phyloP scores from a whole-genome alignment of 805 yeast species.

The Cyberlindnera xylosilytica region DNA sequence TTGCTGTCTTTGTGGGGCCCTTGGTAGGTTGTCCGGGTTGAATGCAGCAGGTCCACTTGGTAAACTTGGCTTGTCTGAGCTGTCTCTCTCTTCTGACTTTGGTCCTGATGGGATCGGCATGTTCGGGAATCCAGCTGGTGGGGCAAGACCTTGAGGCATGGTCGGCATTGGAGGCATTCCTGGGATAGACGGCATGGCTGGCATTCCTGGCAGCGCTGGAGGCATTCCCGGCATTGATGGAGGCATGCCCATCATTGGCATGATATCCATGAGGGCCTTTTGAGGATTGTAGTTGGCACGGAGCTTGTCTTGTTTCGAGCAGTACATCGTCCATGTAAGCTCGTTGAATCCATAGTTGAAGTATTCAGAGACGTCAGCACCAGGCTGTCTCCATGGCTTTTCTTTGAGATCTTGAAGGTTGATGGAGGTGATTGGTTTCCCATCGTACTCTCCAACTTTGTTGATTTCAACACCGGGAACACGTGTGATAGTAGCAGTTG shows the following conservation, averaged over 20 bases:
- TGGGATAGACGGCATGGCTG: slow-evolving; percentile 6
- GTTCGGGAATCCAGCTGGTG: slow-evolving; percentile 5
- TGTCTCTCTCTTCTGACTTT: neutral
- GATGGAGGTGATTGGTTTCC: slow-evolving; percentile 77
- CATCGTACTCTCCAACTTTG: slow-evolving; percentile 70
- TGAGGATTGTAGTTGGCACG: slow-evolving; percentile 81
- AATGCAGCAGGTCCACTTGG: slow-evolving; percentile 8
- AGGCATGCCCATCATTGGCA: slow-evolving; percentile 35
- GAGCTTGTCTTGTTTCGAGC: slow-evolving; percentile 79
- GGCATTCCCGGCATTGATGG: slow-evolving; percentile 27
- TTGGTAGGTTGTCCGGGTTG: slow-evolving; percentile 12
- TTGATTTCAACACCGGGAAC: slow-evolving; percentile 61
- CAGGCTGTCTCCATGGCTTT: slow-evolving; percentile 98
- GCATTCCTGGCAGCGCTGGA: slow-evolving; percentile 3
- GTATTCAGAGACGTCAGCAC: slow-evolving; percentile 91
- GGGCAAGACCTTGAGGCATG: slow-evolving; percentile 5
- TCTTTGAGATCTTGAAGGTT: slow-evolving; percentile 80
- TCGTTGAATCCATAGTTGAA: slow-evolving; percentile 97
- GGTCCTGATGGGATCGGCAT: neutral
- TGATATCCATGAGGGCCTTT: slow-evolving; percentile 65
- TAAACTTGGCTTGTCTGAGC: neutral
- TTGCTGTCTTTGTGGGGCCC: slow-evolving; percentile 17
- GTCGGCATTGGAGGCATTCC: slow-evolving; percentile 2
- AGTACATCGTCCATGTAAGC: slow-evolving; percentile 91
- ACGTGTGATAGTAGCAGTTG: slow-evolving; percentile 34